Evolutionary conservation across 1,139 yeast genomes (phyloP), one percentile per base, ranked within the genome.

Genomic region (Saccharomycopsis hybrid): DNA sequence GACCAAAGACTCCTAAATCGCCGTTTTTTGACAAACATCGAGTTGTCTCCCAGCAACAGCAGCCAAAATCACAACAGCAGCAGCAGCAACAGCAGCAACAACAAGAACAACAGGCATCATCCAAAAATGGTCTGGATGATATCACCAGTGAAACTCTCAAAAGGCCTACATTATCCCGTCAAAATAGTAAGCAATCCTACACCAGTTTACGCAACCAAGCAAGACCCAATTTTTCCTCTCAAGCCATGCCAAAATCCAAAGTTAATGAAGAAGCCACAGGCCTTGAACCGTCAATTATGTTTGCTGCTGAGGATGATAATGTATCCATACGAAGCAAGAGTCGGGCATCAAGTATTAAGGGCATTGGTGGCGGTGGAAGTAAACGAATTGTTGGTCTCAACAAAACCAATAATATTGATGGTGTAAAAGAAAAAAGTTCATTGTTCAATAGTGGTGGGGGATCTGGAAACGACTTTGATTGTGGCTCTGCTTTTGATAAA

Each of bases 211-310:
- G 67, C 70, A 46, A 71, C 65, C 62, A 70, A 63, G 60, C 67
- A 30, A 72, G 79, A 46, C 94, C 95, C 0, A 81, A 82, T 50
- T 88, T 88, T 60, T 78, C 87, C 41, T 85, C 95, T 1, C 82
- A 80, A 47, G 83, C 88, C 45, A 76, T 86, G 49, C 96, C 96
- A 1, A 76, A 79, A 51, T 80, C 95, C 0, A 79, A 76, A 57
- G 76, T 86, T 1, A 68, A 81, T 44, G 88, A 82, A 51, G 85
- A 82, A 48, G 87, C 84, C 0, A 77, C 76, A 11, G 86, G 84
- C 9, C 78, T 76, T 48, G 70, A 74, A 53, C 80, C 81, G 3
- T 74, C 85, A 0, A 72, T 80, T 39, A 69, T 78, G 63, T 77
- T 80, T 51, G 71, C 76, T 1, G 56, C 57, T 9, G 57, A 57